phyloP scores from a whole-genome alignment of 2,329 filamentous ascomycete species.

The Alternaria rosae region DNA sequence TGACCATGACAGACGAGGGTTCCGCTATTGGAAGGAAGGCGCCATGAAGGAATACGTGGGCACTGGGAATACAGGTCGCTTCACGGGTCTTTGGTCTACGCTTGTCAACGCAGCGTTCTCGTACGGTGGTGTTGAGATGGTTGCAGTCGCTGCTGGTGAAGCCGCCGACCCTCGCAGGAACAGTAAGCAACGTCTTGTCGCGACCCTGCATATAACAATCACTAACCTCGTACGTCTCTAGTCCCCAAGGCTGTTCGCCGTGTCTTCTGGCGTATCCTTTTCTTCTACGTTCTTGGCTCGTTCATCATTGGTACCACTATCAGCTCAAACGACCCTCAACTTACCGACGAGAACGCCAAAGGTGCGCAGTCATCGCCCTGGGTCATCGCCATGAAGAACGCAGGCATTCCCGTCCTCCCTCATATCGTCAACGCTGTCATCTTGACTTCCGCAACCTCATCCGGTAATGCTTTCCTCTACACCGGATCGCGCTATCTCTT shows the following conservation, averaged over 20 bases:
- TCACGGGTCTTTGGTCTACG: constrained; percentile 66
- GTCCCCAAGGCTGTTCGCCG: constrained; percentile 63
- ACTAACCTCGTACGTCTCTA: background rate
- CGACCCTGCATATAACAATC: background rate
- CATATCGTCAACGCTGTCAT: constrained; percentile 80
- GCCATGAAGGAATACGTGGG: constrained; percentile 60
- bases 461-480: constrained; percentile 71
- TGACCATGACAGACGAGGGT: constrained; percentile 57
- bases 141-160: constrained; percentile 49
- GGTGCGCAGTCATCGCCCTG: constrained; percentile 49
- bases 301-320: constrained; percentile 68
- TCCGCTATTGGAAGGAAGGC: constrained; percentile 73
- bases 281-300: constrained; percentile 62
- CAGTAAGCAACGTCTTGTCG: constrained; percentile 50
- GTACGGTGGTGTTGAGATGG: constrained; percentile 49
- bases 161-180: constrained; percentile 46
- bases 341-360: constrained; percentile 55
- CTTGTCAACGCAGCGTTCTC: constrained; percentile 62
- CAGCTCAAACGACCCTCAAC: constrained; percentile 59
- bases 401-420: constrained; percentile 71
- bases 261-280: constrained; percentile 63
- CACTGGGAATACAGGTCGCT: constrained; percentile 64
- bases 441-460: constrained; percentile 74
- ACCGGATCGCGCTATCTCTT: constrained; percentile 62
- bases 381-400: constrained; percentile 73